Percentiles rank a stretch among this genome's conserved stretches.
phyloP scores from a whole-genome alignment of 352 stramenopile genomes.

The Globisporangium alternatum region DNA sequence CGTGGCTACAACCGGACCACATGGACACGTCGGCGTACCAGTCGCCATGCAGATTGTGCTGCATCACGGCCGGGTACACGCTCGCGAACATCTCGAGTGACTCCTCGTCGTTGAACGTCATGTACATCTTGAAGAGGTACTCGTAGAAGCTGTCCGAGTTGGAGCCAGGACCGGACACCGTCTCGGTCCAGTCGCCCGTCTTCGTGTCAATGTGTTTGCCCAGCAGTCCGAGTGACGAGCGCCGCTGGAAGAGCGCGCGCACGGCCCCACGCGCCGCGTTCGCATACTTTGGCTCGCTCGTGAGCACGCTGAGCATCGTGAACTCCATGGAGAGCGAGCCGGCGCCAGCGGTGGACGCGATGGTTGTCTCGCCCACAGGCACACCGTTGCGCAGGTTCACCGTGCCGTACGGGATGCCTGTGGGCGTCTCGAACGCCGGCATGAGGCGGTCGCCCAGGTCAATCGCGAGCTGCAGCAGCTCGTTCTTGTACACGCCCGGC shows the following conservation, averaged over 20 bases:
- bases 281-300: slow-evolving; percentile 64
- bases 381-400: slow-evolving; percentile 93
- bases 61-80: slow-evolving; percentile 65
- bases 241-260: slow-evolving; percentile 70
- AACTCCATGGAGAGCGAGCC: slow-evolving; percentile 97
- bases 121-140: slow-evolving; percentile 97
- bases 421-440: slow-evolving; percentile 95
- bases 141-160: slow-evolving; percentile 99
- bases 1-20: slow-evolving; percentile 58
- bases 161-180: slow-evolving; percentile 75
- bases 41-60: slow-evolving; percentile 76
- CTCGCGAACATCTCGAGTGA: slow-evolving; percentile 90
- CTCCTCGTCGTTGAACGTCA: slow-evolving; percentile 92
- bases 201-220: slow-evolving; percentile 96
- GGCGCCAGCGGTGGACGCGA: slow-evolving; percentile 95
- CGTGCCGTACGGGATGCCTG: slow-evolving; percentile 96
- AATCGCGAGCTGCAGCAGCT: slow-evolving; percentile 90
- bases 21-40: slow-evolving; percentile 87
- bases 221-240: slow-evolving; percentile 85
- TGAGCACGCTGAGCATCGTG: slow-evolving; percentile 91
- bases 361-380: slow-evolving; percentile 91
- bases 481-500: slow-evolving; percentile 85
- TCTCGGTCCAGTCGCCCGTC: slow-evolving; percentile 85
- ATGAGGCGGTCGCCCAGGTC: slow-evolving; percentile 96
- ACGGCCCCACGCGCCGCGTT: slow-evolving; percentile 59